phyloP scores from a whole-genome alignment of 1,139 yeast genomes.

The Yamadazyma oceani region DNA sequence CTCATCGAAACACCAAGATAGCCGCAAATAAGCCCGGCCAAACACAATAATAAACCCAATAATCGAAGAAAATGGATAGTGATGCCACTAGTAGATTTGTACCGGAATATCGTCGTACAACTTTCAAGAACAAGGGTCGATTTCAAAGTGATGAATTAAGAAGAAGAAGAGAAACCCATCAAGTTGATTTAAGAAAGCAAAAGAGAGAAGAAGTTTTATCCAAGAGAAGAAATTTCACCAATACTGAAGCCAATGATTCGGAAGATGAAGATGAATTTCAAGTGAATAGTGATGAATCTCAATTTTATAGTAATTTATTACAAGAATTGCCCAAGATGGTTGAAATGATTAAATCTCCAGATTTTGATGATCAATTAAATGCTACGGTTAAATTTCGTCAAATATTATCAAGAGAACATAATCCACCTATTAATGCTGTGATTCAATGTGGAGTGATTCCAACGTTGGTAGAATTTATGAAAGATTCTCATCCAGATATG shows the following conservation, averaged over 20 bases:
- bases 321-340: conserved; percentile 85
- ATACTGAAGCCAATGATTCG: conserved; percentile 41
- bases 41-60: not conserved
- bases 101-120: conserved; percentile 97
- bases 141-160: conserved; percentile 95
- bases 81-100: conserved; percentile 84
- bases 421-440: conserved; percentile 96
- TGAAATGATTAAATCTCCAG: conserved; percentile 73
- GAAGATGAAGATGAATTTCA: conserved; percentile 46
- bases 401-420: conserved; percentile 87
- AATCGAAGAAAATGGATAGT: conserved; percentile 55
- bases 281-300: conserved; percentile 43
- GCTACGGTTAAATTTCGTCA: conserved; percentile 95
- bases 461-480: conserved; percentile 82
- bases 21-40: too few relatives aligned
- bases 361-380: conserved; percentile 77
- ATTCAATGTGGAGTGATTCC: conserved; percentile 94
- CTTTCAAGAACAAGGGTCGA: conserved; percentile 91
- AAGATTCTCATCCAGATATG: conserved; percentile 74
- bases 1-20: too few relatives aligned
- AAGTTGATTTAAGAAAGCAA: conserved; percentile 93
- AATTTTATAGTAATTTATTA: conserved; percentile 58
- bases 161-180: conserved; percentile 97
- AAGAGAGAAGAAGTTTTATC: conserved; percentile 93
- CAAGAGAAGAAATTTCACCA: conserved; percentile 74